Percentiles rank a stretch among this genome's conserved stretches.
phyloP scores from a whole-genome alignment of 2,329 filamentous ascomycete species.

The Sarocladium kiliense region DNA sequence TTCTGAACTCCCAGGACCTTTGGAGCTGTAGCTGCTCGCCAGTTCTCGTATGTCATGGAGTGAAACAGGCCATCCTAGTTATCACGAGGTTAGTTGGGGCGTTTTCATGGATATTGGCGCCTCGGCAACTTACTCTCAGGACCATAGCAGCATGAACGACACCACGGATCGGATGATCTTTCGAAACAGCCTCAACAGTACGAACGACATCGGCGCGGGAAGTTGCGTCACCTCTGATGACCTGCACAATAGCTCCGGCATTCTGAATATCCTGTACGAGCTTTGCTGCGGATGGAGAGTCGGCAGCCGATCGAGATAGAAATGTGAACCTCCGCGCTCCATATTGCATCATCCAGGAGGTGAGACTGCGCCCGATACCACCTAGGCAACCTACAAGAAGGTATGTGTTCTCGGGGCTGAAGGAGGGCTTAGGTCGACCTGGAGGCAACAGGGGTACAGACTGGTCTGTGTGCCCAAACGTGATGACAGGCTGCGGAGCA shows the following conservation, averaged over 20 bases:
- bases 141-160: constrained; percentile 30
- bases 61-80: not conserved
- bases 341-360: constrained; percentile 23
- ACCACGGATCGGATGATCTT: constrained; percentile 17
- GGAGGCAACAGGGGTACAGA: not conserved
- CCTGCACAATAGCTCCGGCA: constrained; percentile 16
- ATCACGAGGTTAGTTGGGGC: not conserved
- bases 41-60: not conserved
- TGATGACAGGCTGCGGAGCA: not conserved
- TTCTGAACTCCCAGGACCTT: constrained; percentile 27
- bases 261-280: constrained; percentile 15
- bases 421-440: not conserved
- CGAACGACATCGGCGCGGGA: constrained; percentile 14
- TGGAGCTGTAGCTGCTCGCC: constrained; percentile 19
- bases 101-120: not conserved
- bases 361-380: constrained; percentile 27
- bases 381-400: constrained; percentile 20
- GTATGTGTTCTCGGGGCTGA: constrained; percentile 8
- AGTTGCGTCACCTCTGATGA: constrained; percentile 18
- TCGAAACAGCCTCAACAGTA: constrained; percentile 10
- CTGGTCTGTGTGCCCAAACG: not conserved
- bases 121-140: not conserved
- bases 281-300: constrained; percentile 17
- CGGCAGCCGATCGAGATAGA: constrained; percentile 22
- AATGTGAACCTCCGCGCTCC: constrained; percentile 26